phyloP scores from a whole-genome alignment of 257 asterid genomes.

The Rubia yunnanensis region DNA sequence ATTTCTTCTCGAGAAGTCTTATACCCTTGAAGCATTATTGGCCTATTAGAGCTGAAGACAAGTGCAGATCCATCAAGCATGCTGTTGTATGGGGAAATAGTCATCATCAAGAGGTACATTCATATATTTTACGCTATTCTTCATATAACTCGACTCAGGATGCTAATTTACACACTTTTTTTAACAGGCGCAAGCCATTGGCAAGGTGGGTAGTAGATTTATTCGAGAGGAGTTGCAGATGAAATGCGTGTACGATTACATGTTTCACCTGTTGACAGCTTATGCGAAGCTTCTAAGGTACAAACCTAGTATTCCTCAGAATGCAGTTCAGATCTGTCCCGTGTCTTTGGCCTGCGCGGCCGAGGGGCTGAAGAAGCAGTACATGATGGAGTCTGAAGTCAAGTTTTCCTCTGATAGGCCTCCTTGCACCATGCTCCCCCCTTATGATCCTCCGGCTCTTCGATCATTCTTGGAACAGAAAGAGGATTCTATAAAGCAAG shows the following conservation, averaged over 20 bases:
- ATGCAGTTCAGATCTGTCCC: constrained; percentile 56
- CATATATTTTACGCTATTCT: too few relatives aligned
- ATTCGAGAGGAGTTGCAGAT: constrained; percentile 46
- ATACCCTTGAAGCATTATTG: constrained; percentile 78
- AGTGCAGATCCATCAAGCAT: constrained; percentile 68
- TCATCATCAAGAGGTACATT: constrained; percentile 40
- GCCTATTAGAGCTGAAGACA: constrained; percentile 61
- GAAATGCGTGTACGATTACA: constrained; percentile 74
- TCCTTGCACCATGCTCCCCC: constrained; percentile 66
- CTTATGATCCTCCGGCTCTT: constrained; percentile 42
- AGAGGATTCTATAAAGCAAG: constrained; percentile 33
- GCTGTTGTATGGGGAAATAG: constrained; percentile 87
- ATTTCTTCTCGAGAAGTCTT: constrained; percentile 76
- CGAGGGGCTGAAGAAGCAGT: constrained; percentile 35
- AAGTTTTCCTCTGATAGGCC: constrained; percentile 25
- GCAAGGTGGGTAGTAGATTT: constrained; percentile 52
- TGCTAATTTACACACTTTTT: background rate
- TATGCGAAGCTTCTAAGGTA: constrained; percentile 62
- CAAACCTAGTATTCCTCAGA: constrained; percentile 53
- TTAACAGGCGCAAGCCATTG: constrained; percentile 63
- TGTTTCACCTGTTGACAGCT: constrained; percentile 61
- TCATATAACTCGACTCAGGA: too few relatives aligned
- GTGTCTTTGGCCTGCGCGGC: constrained; percentile 58
- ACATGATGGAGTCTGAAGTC: constrained; percentile 50
- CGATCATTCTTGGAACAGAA: constrained; percentile 30